Base-by-base conservation (phyloP, 176 grass and related monocot genomes). In the Themeda triandra region DNA sequence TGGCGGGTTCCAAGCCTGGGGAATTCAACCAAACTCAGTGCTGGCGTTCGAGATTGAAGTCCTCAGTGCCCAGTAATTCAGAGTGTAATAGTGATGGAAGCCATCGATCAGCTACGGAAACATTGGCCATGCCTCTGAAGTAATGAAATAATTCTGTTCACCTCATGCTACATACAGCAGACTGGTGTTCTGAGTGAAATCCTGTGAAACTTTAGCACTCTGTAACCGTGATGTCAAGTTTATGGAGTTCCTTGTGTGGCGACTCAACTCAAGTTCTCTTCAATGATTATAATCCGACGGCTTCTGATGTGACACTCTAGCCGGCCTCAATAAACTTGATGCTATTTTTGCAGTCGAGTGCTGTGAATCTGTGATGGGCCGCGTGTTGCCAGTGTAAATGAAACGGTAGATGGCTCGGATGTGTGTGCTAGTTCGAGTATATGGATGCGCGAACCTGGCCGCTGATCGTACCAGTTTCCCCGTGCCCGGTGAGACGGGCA, bases 1-100 rank as follows among this genome's bases (percentile, higher is more conserved):
- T 10, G 10, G 32, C 13, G 96, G 96, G 15, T 98, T 94, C 85
- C 59, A 73, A 29, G 36, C 73, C 48, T 98, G 96, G 96, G 96
- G 96, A 83, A 96, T 98, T 87, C 83, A 11, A 35, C 91, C 91
- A 59, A 95, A 98, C 68, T 95, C 96, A 0, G 83, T 44, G 60
- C 85, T 98, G 69, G 70, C 86, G 17, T 98, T 95, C 21, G 96
- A 98, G 84, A 98, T 95, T 53, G 96, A 98, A 86, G 96, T 94
- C 69, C 86, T 98, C 53, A 77, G 74, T 3, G 80, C 80, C n/a
- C 51, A 88, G 86, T 97, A 66, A 91, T 78, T 80, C 0, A 3
- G 8, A 5, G 33, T 67, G 67, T 62, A 76, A 69, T 79, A 41
- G 36, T 78, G 78, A 76, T 83, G 71, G 42, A 75, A 75, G 18